Percentiles rank a stretch among this genome's conserved stretches.
phyloP scores from a whole-genome alignment of 768 basidiomycete genomes.

The Termitomyces sp. region DNA sequence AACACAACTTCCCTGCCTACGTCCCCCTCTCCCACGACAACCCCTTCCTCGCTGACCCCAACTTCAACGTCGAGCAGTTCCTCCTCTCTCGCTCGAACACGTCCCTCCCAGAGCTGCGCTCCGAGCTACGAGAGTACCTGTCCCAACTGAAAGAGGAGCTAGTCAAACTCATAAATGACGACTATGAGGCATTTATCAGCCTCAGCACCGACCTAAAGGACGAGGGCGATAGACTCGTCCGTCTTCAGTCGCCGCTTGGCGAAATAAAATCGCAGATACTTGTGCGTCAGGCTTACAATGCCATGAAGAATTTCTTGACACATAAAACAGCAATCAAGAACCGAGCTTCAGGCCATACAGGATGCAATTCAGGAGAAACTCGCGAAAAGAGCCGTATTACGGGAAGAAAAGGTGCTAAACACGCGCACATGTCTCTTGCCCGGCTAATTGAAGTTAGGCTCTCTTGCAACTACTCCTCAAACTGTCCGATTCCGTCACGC shows the following conservation, averaged over 20 bases:
- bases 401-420: constrained; percentile 75
- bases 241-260: constrained; percentile 62
- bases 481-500: constrained; percentile 85
- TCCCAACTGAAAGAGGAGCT: constrained; percentile 85
- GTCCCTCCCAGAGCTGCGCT: constrained; percentile 80
- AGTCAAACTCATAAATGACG: constrained; percentile 93
- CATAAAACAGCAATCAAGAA: constrained; percentile 48
- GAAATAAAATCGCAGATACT: constrained; percentile 61
- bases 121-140: constrained; percentile 84
- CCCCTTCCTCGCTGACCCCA: constrained; percentile 57
- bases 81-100: constrained; percentile 82
- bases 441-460: constrained; percentile 39
- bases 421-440: background rate
- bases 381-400: constrained; percentile 61
- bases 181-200: constrained; percentile 97
- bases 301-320: background rate
- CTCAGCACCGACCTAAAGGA: constrained; percentile 89
- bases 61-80: constrained; percentile 83
- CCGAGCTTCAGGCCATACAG: constrained; percentile 61
- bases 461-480: constrained; percentile 84
- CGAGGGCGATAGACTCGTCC: constrained; percentile 68
- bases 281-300: constrained; percentile 38
- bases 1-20: constrained; percentile 54
- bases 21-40: constrained; percentile 79
- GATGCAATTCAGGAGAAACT: constrained; percentile 76